Conservation (phyloP, 306 rosid genomes). For the Quercus alba region DNA sequence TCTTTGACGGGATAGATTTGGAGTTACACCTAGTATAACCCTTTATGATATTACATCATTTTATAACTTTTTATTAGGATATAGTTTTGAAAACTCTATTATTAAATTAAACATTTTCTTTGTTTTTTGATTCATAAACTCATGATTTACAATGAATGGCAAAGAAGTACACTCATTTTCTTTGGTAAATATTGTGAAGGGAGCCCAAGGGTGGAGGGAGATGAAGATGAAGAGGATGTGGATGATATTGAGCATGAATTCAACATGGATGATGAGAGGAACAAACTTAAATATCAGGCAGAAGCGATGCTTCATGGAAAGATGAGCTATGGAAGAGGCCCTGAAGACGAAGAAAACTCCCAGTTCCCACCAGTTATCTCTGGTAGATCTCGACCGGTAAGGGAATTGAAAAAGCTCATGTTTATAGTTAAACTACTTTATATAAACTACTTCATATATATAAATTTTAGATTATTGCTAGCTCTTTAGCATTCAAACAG, state of each 20-base stretch:
- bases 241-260: slow-evolving; percentile 97
- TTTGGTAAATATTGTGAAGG: slow-evolving; percentile 35
- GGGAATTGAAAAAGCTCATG: neutral
- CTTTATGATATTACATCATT: no score
- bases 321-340: slow-evolving; percentile 64
- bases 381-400: slow-evolving; percentile 41
- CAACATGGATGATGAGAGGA: slow-evolving; percentile 53
- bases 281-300: slow-evolving; percentile 51
- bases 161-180: neutral
- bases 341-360: slow-evolving; percentile 46
- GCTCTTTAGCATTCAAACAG: neutral
- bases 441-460: neutral
- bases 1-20: no score
- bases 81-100: no score
- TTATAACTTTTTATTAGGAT: no score
- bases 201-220: slow-evolving; percentile 94
- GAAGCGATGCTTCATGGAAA: slow-evolving; percentile 92
- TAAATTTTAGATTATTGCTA: neutral
- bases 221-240: slow-evolving; percentile 89
- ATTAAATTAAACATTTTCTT: no score
- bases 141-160: neutral
- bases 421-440: neutral
- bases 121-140: no score
- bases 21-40: no score
- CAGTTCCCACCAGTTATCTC: slow-evolving; percentile 51